Evolutionary conservation across 2,329 filamentous ascomycete species (phyloP).

Genomic region (Aspergillus pseudotamarii): DNA sequence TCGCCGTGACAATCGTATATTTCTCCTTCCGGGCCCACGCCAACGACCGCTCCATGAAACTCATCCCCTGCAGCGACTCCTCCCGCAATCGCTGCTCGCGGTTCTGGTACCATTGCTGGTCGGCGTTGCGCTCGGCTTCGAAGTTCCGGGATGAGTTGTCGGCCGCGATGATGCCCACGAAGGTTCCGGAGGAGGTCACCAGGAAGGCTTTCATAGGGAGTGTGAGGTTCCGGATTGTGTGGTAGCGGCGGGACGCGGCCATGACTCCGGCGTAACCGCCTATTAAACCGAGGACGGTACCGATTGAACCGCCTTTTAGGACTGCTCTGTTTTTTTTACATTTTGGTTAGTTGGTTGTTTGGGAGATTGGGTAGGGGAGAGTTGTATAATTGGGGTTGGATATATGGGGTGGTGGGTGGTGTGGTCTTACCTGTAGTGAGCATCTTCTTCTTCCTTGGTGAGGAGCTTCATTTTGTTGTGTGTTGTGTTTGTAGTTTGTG

Average conservation of each 20-base stretch:
- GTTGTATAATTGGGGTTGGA: slow-evolving; percentile 7
- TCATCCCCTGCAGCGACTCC: slow-evolving; percentile 59
- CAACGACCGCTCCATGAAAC: slow-evolving; percentile 62
- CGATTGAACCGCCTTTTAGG: slow-evolving; percentile 75
- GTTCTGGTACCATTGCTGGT: slow-evolving; percentile 66
- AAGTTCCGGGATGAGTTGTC: slow-evolving; percentile 73
- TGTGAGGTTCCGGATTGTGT: slow-evolving; percentile 78
- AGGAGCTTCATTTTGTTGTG: slow-evolving; percentile 80
- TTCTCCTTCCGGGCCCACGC: slow-evolving; percentile 78
- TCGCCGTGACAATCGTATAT: slow-evolving; percentile 80
- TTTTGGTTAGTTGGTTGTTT: slow-evolving; percentile 9
- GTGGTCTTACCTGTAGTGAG: slow-evolving; percentile 71
- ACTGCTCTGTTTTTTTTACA: slow-evolving; percentile 57
- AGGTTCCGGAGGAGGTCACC: slow-evolving; percentile 78
- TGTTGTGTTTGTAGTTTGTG: slow-evolving; percentile 1
- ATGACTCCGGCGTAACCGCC: slow-evolving; percentile 69
- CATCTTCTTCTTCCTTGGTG: slow-evolving; percentile 87
- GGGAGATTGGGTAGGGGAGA: neutral
- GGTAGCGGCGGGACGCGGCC: slow-evolving; percentile 70
- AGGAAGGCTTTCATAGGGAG: slow-evolving; percentile 91
- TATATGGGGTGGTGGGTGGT: neutral
- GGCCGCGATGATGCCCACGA: slow-evolving; percentile 83
- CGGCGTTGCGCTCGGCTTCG: slow-evolving; percentile 71
- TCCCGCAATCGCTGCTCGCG: slow-evolving; percentile 59
- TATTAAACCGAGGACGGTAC: slow-evolving; percentile 68